These are phyloP conservation scores for Purshia tridentata DNA, from an alignment of 306 rosid genomes.

Conservation along the genomic window DNA sequence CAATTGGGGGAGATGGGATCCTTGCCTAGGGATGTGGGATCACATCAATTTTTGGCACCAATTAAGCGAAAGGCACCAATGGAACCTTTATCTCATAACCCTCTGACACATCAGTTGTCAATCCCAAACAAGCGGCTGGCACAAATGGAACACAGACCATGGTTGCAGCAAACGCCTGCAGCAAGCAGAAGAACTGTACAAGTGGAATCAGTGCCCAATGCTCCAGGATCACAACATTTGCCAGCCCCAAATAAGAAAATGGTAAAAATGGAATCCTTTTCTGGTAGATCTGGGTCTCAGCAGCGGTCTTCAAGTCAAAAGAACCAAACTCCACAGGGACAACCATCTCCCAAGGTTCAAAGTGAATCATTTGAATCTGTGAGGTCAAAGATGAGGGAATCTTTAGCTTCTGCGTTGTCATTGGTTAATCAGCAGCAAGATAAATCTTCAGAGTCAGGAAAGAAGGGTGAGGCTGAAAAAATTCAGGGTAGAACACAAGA, in stretches of 20 bases:
- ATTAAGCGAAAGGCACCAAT: conserved; percentile 66
- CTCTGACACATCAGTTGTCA: conserved; percentile 27
- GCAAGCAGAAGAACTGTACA: conserved; percentile 42
- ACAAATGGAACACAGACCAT: conserved; percentile 58
- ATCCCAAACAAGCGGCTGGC: conserved; percentile 55
- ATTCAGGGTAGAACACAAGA: conserved; percentile 31
- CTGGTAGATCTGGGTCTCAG: conserved; percentile 57
- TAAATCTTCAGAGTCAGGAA: conserved; percentile 24
- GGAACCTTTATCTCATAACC: conserved; percentile 40
- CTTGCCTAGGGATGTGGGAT: conserved; percentile 28
- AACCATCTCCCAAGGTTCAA: conserved; percentile 54
- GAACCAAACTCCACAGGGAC: conserved; percentile 44
- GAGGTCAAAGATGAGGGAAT: conserved; percentile 97
- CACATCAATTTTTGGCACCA: conserved; percentile 39
- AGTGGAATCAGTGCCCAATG: conserved; percentile 36
- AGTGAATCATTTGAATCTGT: conserved; percentile 72
- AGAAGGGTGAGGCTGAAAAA: conserved; percentile 35
- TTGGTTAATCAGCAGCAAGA: conserved; percentile 58
- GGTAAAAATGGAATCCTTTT: conserved; percentile 49
- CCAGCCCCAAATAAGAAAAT: conserved; percentile 54
- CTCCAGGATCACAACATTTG: conserved; percentile 36
- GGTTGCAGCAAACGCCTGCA: conserved; percentile 65
- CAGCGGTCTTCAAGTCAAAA: conserved; percentile 55
- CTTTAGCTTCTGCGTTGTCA: conserved; percentile 72
- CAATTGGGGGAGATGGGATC: conserved; percentile 46